Evolutionary conservation across 768 basidiomycete genomes (phyloP), one percentile per base, ranked within the genome.

Genomic region (Sporobolomyces roseus): DNA sequence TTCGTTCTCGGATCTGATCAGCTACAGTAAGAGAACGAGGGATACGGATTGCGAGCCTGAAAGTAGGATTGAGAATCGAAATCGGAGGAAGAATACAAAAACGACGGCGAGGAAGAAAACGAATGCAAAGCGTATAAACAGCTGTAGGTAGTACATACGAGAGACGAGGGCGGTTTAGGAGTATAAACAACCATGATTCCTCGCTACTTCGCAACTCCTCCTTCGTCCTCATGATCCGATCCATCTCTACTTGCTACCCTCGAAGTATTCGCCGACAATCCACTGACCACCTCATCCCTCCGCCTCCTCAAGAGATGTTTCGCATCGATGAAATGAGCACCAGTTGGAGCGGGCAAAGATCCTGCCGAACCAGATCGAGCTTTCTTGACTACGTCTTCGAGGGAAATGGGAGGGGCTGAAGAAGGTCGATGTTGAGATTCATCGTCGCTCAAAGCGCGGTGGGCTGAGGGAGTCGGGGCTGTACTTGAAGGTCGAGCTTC

Each of bases 261-360:
- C 2, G 59, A 61, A n/a, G 1, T 54, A 30, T 17, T 46, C 29
- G 41, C 52, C 49, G 65, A 60, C 25, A 71, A 48, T 0, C 71
- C 71, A 45, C 46, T 61, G 3, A 73, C 65, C 25, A 68, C 51
- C 12, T 69, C 67, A 36, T 66, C 71, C 41, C 64, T 54, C 51
- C 71, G 41, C 30, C 71, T 48, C 27, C 62, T 58, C 32, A 73
- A 5, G 12, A 73, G 23, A 41, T 69, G 64, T 49, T 63, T 68
- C 10, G 67, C 61, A 16, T 69, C 67, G 56, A 73, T 56, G 30
- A 73, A 73, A 23, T 66, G 43, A 16, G 61, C 63, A 16, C 65
- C 65, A 4, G 33, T 46, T 23, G 71, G 53, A n/a, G 43, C 12
- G 4, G 66, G 66, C 0, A 68, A 59, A 19, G 50, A 43, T 0